Conservation (phyloP, 192 early-diverging fungal genomes). For the Entomortierella chlamydospora region DNA sequence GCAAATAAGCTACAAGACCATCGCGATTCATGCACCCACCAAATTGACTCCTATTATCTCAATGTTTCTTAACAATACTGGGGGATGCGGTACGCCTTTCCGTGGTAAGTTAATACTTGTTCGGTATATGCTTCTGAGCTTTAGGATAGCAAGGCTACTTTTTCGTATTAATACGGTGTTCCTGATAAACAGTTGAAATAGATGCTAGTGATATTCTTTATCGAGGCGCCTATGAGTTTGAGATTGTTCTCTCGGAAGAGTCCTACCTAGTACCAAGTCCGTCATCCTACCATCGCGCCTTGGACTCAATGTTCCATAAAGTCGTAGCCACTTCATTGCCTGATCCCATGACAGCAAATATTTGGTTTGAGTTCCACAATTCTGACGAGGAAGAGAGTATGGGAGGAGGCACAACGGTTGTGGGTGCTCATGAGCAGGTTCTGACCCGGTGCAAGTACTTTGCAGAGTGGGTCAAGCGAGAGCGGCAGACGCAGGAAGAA, state of each 20-base stretch:
- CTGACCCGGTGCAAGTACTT: not conserved
- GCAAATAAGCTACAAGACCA: conserved; percentile 14
- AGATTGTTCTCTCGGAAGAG: conserved; percentile 24
- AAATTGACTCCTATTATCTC: conserved; percentile 4
- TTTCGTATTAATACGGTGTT: no score
- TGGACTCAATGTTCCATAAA: conserved; percentile 32
- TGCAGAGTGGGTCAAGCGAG: conserved; percentile 24
- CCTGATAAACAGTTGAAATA: no score
- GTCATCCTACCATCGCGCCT: conserved; percentile 3
- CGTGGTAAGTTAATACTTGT: not conserved
- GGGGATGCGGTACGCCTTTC: not conserved
- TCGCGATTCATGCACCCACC: conserved; percentile 15
- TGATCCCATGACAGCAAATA: conserved; percentile 9
- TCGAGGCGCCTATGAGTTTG: conserved; percentile 8
- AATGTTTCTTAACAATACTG: not conserved
- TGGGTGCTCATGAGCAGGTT: conserved; percentile 21
- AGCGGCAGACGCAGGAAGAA: conserved; percentile 4
- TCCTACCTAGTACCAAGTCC: conserved; percentile 10
- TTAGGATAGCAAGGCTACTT: no score
- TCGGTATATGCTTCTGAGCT: no score
- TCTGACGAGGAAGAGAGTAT: no score
- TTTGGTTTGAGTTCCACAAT: conserved; percentile 39
- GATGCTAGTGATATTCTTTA: not conserved
- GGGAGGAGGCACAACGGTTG: not conserved
- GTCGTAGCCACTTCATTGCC: conserved; percentile 7